phyloP scores from a whole-genome alignment of 169 alveolate species.

The Plasmodium gonderi region DNA sequence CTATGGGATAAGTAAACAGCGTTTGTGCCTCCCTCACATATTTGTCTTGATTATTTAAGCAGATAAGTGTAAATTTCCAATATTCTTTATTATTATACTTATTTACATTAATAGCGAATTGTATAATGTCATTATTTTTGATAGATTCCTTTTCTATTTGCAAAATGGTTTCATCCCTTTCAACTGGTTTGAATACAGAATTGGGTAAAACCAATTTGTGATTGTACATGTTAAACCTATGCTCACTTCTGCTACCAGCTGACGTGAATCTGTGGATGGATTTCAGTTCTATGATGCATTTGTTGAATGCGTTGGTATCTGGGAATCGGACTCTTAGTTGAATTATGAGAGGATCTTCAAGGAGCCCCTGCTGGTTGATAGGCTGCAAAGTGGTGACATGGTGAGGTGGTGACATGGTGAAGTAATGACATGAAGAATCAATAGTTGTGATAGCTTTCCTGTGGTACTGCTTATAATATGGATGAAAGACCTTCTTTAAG shows the following conservation, averaged over 20 bases:
- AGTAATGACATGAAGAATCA: not conserved
- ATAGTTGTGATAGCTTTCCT: not conserved
- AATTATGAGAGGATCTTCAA: constrained; percentile 24
- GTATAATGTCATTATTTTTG: constrained; percentile 22
- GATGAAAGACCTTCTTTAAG: not conserved
- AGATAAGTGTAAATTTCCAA: constrained; percentile 11
- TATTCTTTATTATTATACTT: constrained; percentile 38
- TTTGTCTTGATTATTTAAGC: constrained; percentile 10
- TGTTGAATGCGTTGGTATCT: constrained; percentile 19
- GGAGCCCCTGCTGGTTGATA: not conserved
- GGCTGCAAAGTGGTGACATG: not conserved
- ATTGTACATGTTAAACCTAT: not conserved
- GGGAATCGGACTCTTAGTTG: not conserved
- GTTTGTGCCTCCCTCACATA: constrained; percentile 55
- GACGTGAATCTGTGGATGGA: constrained; percentile 36
- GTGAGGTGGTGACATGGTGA: not conserved
- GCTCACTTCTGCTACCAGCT: constrained; percentile 31
- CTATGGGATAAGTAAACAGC: constrained; percentile 14
- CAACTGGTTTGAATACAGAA: constrained; percentile 40
- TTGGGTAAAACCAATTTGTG: constrained; percentile 18
- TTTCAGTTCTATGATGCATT: constrained; percentile 21
- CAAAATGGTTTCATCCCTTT: not conserved
- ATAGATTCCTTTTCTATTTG: constrained; percentile 1
- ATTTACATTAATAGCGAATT: constrained; percentile 13
- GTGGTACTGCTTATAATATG: not conserved